phyloP scores from a whole-genome alignment of 805 yeast species.

The Pichia thaimueangensis region DNA sequence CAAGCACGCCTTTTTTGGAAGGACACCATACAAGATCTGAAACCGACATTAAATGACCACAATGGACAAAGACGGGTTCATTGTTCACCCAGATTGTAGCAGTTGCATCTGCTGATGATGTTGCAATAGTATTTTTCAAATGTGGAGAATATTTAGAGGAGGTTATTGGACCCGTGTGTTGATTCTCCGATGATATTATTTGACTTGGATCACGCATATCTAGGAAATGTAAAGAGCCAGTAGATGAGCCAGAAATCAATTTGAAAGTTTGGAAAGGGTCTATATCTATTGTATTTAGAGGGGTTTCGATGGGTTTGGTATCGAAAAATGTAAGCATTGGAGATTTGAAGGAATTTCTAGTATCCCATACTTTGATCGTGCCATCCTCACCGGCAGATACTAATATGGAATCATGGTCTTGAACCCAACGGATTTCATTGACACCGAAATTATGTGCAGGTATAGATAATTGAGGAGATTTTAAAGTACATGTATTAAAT shows the following conservation, averaged over 20 bases:
- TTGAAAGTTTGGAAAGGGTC: constrained; percentile 50
- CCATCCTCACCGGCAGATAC: constrained; percentile 65
- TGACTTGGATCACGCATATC: constrained; percentile 49
- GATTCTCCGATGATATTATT: constrained; percentile 27
- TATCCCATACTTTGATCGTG: constrained; percentile 45
- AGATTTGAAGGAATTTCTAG: constrained; percentile 29
- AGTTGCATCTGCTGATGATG: constrained; percentile 56
- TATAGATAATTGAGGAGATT: constrained; percentile 16
- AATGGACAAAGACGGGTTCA: constrained; percentile 56
- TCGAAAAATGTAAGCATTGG: too few species aligned
- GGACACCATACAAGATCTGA: constrained; percentile 82
- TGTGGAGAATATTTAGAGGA: constrained; percentile 69
- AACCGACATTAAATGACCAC: constrained; percentile 84
- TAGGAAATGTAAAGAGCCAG: constrained; percentile 53
- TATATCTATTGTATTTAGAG: constrained; percentile 51
- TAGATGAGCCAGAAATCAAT: constrained; percentile 61
- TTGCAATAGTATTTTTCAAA: constrained; percentile 49
- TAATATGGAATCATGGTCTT: constrained; percentile 53
- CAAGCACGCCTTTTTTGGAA: constrained; percentile 60
- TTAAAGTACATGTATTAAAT: constrained; percentile 9
- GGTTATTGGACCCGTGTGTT: constrained; percentile 53
- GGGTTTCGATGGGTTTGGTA: too few species aligned
- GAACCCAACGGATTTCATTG: constrained; percentile 69
- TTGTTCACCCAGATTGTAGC: constrained; percentile 55
- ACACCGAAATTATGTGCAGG: constrained; percentile 42